Base-by-base conservation (phyloP, 495 filamentous ascomycete species). In the Clohesyomyces aquaticus region DNA sequence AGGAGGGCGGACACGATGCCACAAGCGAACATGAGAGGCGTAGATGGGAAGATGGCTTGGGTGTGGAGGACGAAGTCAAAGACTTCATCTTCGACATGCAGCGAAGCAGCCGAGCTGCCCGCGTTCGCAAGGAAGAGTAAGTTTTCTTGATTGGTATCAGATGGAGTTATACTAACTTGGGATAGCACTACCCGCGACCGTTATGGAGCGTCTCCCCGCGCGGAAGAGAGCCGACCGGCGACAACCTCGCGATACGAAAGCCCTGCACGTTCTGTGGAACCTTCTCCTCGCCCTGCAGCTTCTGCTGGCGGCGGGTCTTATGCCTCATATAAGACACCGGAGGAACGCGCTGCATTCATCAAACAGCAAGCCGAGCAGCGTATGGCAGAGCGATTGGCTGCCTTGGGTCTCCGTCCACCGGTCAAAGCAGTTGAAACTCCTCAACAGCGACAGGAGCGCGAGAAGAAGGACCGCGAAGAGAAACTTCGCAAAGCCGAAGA, bases 71-170 rank as follows among this genome's bases (percentile, higher is more conserved):
- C 69, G 90, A 94, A 62, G 89, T 96, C 61, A 89, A 91, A 67
- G 94, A 98, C 68, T 97, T 99, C 77, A 98, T 99, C 70, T 98
- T 91, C 70, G 95, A 97, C 65, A 75, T 99, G 29, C 91, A 96
- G 71, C 85, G 94, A 51, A 88, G 86, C 53, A 91, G 89, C 67
- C 83, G 92, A 60, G 84, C 88, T 59, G 81, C 90, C 25, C 84
- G 85, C 62, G 75, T 95, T 56, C 82, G 92, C 58, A 82, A 85
- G 29, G 91, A 98, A 76, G 88, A 89, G 79, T 86, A 18, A 3
- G 49, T 52, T 4, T 29, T 52, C 18, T 16, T 27, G 1, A 11
- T 18, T 12, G 8, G 77, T 29, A 18, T 14, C n/a, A n/a, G 14
- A 53, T 14, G 21, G n/a, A 46, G n/a, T 25, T 6, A 21, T 19